phyloP scores from a whole-genome alignment of 306 rosid species.

The Trifolium repens region DNA sequence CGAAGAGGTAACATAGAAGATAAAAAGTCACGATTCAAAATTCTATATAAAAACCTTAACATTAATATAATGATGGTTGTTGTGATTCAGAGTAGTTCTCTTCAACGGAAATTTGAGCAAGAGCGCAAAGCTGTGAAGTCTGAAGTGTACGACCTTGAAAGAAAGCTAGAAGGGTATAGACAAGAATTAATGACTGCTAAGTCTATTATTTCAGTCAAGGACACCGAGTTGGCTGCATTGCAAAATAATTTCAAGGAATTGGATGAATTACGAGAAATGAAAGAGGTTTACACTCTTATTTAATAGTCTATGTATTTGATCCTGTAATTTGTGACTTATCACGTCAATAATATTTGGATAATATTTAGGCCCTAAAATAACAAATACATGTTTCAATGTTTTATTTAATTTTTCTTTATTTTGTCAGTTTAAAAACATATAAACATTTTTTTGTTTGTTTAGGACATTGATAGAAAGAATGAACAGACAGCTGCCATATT shows the following conservation, averaged over 20 bases:
- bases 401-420: constrained; percentile 13
- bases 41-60: constrained; percentile 5
- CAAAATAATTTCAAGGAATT: constrained; percentile 78
- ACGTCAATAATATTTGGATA: not conserved
- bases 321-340: not conserved
- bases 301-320: not conserved
- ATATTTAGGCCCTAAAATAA: not conserved
- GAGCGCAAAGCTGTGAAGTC: constrained; percentile 65
- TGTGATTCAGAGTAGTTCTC: constrained; percentile 64
- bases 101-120: constrained; percentile 63
- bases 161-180: constrained; percentile 59
- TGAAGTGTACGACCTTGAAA: constrained; percentile 66
- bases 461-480: constrained; percentile 98
- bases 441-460: constrained; percentile 10
- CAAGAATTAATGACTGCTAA: constrained; percentile 63
- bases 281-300: constrained; percentile 62
- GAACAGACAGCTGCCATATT: constrained; percentile 91
- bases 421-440: not conserved
- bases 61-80: constrained; percentile 29
- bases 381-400: not conserved
- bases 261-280: constrained; percentile 96
- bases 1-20: constrained; percentile 65
- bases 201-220: constrained; percentile 64
- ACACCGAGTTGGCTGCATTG: constrained; percentile 66
- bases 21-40: constrained; percentile 26